phyloP scores from a whole-genome alignment of 2,329 filamentous ascomycete species.

The Polytolypa hystricis region DNA sequence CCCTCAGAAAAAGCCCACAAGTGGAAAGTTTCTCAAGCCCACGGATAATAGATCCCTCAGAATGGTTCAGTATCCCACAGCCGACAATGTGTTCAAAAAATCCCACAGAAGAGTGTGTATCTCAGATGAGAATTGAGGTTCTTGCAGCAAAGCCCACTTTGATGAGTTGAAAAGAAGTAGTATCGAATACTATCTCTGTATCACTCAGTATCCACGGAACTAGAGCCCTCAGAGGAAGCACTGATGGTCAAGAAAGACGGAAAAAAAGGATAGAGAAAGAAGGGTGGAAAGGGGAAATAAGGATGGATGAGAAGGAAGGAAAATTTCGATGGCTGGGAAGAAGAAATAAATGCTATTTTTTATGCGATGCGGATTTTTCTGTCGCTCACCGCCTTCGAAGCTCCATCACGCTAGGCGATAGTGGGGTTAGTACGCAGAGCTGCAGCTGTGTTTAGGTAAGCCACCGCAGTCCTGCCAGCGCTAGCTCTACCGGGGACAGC shows the following conservation, averaged over 20 bases:
- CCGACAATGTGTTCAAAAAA: slow-evolving; percentile 28
- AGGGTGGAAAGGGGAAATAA: not conserved
- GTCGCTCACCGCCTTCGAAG: too few species aligned
- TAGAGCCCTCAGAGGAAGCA: slow-evolving; percentile 12
- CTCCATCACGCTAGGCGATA: too few species aligned
- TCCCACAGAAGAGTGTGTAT: slow-evolving; percentile 36
- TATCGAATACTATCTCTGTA: slow-evolving; percentile 19
- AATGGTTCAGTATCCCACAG: slow-evolving; percentile 22
- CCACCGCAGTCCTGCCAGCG: too few species aligned
- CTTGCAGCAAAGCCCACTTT: slow-evolving; percentile 19
- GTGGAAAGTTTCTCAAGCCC: slow-evolving; percentile 6
- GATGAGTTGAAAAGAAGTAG: slow-evolving; percentile 20
- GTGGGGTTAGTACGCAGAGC: too few species aligned
- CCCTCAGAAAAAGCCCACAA: slow-evolving; percentile 14
- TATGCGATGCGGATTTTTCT: too few species aligned
- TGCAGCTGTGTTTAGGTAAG: too few species aligned
- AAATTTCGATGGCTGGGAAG: too few species aligned
- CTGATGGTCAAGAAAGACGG: slow-evolving; percentile 10
- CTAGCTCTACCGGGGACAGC: too few species aligned
- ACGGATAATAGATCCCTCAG: slow-evolving; percentile 11
- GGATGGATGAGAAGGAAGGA: too few species aligned
- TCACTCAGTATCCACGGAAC: slow-evolving; percentile 21
- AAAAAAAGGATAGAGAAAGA: slow-evolving; percentile 1
- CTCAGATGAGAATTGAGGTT: too few species aligned
- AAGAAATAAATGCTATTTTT: too few species aligned